Conservation (phyloP, 805 yeast species). For the Cyberlindnera veronae region DNA sequence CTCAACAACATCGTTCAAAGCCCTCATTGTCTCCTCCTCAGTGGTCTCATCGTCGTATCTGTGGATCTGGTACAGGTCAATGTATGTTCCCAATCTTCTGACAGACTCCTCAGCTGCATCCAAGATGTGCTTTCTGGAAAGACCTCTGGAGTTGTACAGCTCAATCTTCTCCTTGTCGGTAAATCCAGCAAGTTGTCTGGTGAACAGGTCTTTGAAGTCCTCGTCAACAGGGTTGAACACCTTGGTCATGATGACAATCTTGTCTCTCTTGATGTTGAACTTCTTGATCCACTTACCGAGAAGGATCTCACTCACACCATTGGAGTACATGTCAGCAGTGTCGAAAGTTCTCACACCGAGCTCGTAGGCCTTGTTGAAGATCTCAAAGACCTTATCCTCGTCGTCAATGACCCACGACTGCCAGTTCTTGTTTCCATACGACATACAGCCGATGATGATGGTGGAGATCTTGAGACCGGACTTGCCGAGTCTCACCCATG, state of each 20-base stretch:
- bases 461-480: constrained; percentile 48
- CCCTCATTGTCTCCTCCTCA: constrained; percentile 50
- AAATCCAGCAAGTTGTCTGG: not conserved
- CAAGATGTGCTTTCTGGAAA: constrained; percentile 44
- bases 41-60: constrained; percentile 43
- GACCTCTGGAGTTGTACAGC: constrained; percentile 33
- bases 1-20: constrained; percentile 47
- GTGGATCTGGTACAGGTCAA: constrained; percentile 52
- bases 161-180: not conserved
- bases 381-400: constrained; percentile 39
- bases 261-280: constrained; percentile 49
- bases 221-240: constrained; percentile 12
- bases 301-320: too few relatives aligned
- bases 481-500: too few relatives aligned
- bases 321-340: too few relatives aligned
- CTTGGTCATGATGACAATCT: constrained; percentile 52
- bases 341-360: too few relatives aligned
- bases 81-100: constrained; percentile 41
- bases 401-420: constrained; percentile 44
- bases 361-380: constrained; percentile 44
- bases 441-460: constrained; percentile 52
- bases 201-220: not conserved
- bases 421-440: constrained; percentile 34
- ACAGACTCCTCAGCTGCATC: constrained; percentile 40
- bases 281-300: too few relatives aligned